Percentiles rank a stretch among this genome's conserved stretches.
These are phyloP conservation scores for Metschnikowia dekortorum DNA, from an alignment of 805 yeast genomes.

Conservation along the genomic window DNA sequence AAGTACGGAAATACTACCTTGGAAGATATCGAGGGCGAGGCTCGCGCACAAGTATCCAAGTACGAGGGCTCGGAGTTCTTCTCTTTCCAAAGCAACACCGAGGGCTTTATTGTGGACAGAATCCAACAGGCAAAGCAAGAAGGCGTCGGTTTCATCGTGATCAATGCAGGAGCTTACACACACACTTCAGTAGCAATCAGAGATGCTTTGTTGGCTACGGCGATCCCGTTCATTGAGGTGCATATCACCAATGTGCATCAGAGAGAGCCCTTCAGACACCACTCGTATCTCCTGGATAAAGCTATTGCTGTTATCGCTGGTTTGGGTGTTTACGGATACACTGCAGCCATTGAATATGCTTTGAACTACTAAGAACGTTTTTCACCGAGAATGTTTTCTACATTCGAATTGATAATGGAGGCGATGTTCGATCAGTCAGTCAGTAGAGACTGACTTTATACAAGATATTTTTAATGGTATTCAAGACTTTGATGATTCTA, in stretches of 20 bases:
- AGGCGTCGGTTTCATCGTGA: constrained; percentile 42
- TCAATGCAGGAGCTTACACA: constrained; percentile 52
- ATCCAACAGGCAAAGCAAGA: constrained; percentile 44
- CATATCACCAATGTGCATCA: constrained; percentile 51
- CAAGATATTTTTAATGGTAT: not conserved
- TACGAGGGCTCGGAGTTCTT: constrained; percentile 29
- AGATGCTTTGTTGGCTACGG: constrained; percentile 46
- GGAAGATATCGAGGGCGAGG: constrained; percentile 39
- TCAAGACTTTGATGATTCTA: constrained; percentile 15
- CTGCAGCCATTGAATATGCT: constrained; percentile 39
- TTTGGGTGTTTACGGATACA: constrained; percentile 40
- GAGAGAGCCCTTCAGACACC: constrained; percentile 49
- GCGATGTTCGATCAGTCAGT: not conserved
- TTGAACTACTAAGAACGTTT: constrained; percentile 25
- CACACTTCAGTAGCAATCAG: constrained; percentile 49
- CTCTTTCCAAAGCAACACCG: constrained; percentile 42
- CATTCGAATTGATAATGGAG: not conserved
- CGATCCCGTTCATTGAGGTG: constrained; percentile 46
- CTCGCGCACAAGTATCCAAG: constrained; percentile 26
- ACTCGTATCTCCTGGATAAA: constrained; percentile 44
- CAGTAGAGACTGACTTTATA: not conserved
- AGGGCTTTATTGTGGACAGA: constrained; percentile 44
- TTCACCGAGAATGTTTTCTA: not conserved
- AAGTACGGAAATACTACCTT: constrained; percentile 47
- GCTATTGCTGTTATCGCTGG: constrained; percentile 45